Base-by-base conservation (phyloP, 2,329 filamentous ascomycete species). In the Colletotrichum aenigma region DNA sequence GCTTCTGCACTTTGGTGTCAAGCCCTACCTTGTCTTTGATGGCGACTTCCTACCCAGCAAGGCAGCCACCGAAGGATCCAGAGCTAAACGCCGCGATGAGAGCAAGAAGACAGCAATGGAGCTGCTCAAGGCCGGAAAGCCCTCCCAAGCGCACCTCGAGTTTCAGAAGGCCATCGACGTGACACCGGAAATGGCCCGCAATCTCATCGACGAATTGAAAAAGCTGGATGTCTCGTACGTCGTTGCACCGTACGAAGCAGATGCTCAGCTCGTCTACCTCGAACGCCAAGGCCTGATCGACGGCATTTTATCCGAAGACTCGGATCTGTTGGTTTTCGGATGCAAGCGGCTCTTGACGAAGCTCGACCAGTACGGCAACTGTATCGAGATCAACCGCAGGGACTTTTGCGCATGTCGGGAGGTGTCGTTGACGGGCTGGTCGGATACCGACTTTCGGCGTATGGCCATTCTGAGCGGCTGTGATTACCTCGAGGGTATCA, bases 391-490 rank as follows among this genome's bases (percentile, higher is more conserved):
- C 82, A 95, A 95, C 80, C 94, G 97, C 38, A 91, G 92, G 16
- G 95, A 98, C 82, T 98, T 99, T 81, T 94, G 95, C 68, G 93
- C 95, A 34, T 97, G 95, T 78, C 93, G 94, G 66, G 97, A 98
- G 78, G 90, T 98, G 65, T 98, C 94, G 70, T 86, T 99, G 55
- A 94, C 95, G 6, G 96, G 96, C 9, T 99, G 96, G 96, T 94
- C 95, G 3, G 96, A 98, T 83, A 89, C 90, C 12, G 95, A 98
- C 79, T 99, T 99, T 80, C 92, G 97, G 75, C 93, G 93, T 69
- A 99, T 99, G 97, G 95, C 96, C 55, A 99, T 99, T 79, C 86
- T 99, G 75, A 98, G 96, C 82, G 97, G 97, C 9, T 99, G 97
- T 82, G 97, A 99, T 83, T 99, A 99, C 83, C 90, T 98, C n/a